Conservation (phyloP, 2,329 filamentous ascomycete species). For the Chaetoscypha palmicola region DNA sequence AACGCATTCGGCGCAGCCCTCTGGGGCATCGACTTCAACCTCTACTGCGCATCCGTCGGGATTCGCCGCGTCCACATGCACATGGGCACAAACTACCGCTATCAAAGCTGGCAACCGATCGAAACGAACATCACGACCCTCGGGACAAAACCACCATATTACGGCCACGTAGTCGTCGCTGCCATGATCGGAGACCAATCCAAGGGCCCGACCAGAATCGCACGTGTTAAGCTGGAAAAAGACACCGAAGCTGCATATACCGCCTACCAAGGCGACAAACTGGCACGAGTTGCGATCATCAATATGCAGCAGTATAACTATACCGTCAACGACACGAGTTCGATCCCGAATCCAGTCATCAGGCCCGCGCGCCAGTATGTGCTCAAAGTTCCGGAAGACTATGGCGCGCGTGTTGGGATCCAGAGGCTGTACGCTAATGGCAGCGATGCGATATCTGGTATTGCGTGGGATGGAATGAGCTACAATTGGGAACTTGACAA, state of each 20-base stretch:
- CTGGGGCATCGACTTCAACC: slow-evolving; percentile 56
- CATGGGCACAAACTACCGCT: slow-evolving; percentile 56
- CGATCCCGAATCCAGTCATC: slow-evolving; percentile 24
- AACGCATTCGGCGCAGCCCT: slow-evolving; percentile 60
- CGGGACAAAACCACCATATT: slow-evolving; percentile 58
- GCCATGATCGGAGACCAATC: slow-evolving; percentile 43
- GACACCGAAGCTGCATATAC: slow-evolving; percentile 47
- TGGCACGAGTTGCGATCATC: slow-evolving; percentile 46
- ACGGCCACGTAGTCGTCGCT: slow-evolving; percentile 53
- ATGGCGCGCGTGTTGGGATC: slow-evolving; percentile 31
- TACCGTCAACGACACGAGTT: slow-evolving; percentile 36
- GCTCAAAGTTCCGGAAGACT: slow-evolving; percentile 32
- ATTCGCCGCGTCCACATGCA: slow-evolving; percentile 57
- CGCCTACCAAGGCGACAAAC: slow-evolving; percentile 39
- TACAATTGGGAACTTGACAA: slow-evolving; percentile 53
- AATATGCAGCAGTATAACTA: slow-evolving; percentile 56
- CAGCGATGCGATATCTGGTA: slow-evolving; percentile 54
- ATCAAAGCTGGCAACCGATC: slow-evolving; percentile 54
- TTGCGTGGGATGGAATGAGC: slow-evolving; percentile 54
- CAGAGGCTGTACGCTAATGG: slow-evolving; percentile 52
- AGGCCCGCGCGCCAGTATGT: slow-evolving; percentile 35
- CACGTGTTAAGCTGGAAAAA: slow-evolving; percentile 38
- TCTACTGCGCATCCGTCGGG: slow-evolving; percentile 48
- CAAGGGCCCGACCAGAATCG: slow-evolving; percentile 35
- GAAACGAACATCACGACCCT: slow-evolving; percentile 40